phyloP scores from a whole-genome alignment of 768 basidiomycete genomes.

The Trametes gibbosa region DNA sequence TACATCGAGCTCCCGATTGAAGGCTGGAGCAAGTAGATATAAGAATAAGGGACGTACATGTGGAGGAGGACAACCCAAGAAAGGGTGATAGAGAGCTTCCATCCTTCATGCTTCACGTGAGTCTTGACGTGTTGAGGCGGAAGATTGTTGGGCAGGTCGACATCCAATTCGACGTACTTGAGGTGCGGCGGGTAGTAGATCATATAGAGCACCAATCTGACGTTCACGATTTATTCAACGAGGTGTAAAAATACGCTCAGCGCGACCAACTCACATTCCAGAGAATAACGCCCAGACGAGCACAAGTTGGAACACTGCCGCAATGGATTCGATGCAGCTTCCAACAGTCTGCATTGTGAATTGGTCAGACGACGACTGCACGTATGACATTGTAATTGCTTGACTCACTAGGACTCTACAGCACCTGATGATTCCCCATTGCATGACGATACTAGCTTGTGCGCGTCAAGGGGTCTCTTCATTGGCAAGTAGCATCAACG shows the following conservation, averaged over 20 bases:
- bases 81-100: constrained; percentile 75
- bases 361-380: neutral
- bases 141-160: constrained; percentile 41
- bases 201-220: constrained; percentile 86
- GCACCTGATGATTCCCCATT: constrained; percentile 79
- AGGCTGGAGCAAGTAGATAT: no score
- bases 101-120: constrained; percentile 58
- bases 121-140: constrained; percentile 46
- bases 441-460: constrained; percentile 65
- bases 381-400: neutral
- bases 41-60: no score
- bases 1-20: neutral
- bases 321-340: constrained; percentile 73
- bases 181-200: constrained; percentile 85
- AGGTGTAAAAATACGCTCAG: neutral
- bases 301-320: constrained; percentile 79
- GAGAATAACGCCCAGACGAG: constrained; percentile 85
- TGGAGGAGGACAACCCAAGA: constrained; percentile 71
- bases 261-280: constrained; percentile 67
- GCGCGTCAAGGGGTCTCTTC: neutral
- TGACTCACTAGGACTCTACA: constrained; percentile 64
- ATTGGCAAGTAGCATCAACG: constrained; percentile 8
- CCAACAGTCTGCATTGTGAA: constrained; percentile 49
- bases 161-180: constrained; percentile 57
- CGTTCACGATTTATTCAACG: neutral